Evolutionary conservation across 2,329 filamentous ascomycete species (phyloP), one percentile per base, ranked within the genome.

Genomic region (Dothistroma septosporum): DNA sequence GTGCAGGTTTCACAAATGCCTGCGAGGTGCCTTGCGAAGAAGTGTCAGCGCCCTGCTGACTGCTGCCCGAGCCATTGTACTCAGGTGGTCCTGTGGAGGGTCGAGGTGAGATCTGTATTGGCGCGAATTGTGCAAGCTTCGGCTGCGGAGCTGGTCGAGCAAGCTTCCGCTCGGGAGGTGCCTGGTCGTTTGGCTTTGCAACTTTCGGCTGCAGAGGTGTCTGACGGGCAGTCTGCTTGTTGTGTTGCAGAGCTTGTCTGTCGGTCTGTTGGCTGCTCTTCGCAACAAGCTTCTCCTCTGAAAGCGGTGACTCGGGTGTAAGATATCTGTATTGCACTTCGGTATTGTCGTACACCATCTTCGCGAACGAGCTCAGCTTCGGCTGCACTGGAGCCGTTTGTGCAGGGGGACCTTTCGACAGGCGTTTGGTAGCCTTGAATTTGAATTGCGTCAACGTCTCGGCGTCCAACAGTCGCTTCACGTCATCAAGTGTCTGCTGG

Each of bases 401-500:
- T n/a, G 59, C 57, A 48, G 48, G 59, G n/a, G 57, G 35, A n/a
- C 35, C 50, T 5, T 48, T 48, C 16, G 60, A 58, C 1, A 60
- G 54, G 33, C 53, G 62, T 37, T 65, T 64, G 3, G 64, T 63
- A 41, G 47, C 55, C 59, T 70, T 72, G 65, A 90, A 88, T 56
- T 66, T 66, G 61, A 85, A 90, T 69, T 88, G 78, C 10, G 88
- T 87, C 64, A 89, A 79, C 62, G 87, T 86, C n/a, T 87, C 83
- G 1, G 86, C 83, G 70, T 87, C 86, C 59, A 97, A 76, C 46
- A 96, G 82, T 64, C 87, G 85, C 60, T 90, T 84, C 32, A 97
- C 80, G 73, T 93, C 87, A 68, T 88, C 83, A 50, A 92, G 80
- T 11, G 87, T 88, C 67, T 87, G 85, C 67, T 90, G 87, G 52